Evolutionary conservation across 495 filamentous ascomycete genomes (phyloP), one percentile per base, ranked within the genome.

Genomic region (Penicillium verhagenii): DNA sequence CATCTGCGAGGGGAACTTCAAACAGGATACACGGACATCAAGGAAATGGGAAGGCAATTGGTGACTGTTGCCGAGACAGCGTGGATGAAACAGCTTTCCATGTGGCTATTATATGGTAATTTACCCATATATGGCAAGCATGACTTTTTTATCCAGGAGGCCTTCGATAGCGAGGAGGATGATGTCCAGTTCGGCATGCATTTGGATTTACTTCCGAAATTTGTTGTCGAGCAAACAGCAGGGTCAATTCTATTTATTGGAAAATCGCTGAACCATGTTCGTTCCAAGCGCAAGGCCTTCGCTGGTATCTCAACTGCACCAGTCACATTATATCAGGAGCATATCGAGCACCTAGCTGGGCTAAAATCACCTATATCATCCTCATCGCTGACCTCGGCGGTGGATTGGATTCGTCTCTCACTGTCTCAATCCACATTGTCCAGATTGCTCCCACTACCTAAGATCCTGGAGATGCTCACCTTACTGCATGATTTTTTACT

Each of bases 221-320:
- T 96, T 60, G 91, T 96, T 10, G 83, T 87, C 6, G 60, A 79
- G 3, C 72, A 84, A 13, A 89, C 91, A 3, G 92, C 90, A 23
- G 77, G 81, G 8, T 96, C 91, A 8, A 89, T 97, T 61, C 66
- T 97, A 3, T 97, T 96, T 66, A 89, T 98, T 55, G 94, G 94
- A 1, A 87, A 87, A 54, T 93, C 90, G 0, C 73, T 97, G 38
- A 91, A 94, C 53, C 88, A 94, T 52, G 87, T 96, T 39, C 76
- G 87, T 31, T 68, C 75, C 20, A 75, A 80, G 40, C 72, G 72
- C 11, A 70, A 72, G 14, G 66, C 69, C 11, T 68, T 69, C 13
- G 63, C 65, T 2, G 54, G 66, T 14, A 53, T 55, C 3, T 66
- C 69, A 5, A 72, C 74, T 20, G 71, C 82, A 6, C 80, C 85